Conservation (phyloP, 2,329 filamentous ascomycete species). For the Cladophialophora yegresii region DNA sequence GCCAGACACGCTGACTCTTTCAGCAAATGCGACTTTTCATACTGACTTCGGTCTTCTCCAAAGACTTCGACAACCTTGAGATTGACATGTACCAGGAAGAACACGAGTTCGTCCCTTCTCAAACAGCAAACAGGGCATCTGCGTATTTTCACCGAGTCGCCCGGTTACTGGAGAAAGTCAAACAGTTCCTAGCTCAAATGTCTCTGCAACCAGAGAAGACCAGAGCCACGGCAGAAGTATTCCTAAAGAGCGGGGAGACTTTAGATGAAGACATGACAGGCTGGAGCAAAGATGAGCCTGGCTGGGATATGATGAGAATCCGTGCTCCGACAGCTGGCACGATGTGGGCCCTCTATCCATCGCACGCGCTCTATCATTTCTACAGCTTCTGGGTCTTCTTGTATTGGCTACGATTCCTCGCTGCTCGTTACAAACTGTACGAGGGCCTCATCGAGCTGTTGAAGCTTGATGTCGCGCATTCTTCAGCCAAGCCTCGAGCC, state of each 20-base stretch:
- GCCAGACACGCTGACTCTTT: constrained; percentile 1
- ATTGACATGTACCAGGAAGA: constrained; percentile 35
- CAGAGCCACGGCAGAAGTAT: neutral
- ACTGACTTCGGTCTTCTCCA: constrained; percentile 31
- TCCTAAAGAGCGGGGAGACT: constrained; percentile 28
- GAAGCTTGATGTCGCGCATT: constrained; percentile 12
- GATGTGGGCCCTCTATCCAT: constrained; percentile 35
- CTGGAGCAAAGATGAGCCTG: constrained; percentile 34
- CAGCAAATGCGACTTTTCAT: constrained; percentile 36
- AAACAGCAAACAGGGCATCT: constrained; percentile 32
- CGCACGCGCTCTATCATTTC: constrained; percentile 31
- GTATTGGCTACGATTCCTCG: constrained; percentile 34
- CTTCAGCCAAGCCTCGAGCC: neutral
- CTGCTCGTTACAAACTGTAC: constrained; percentile 36
- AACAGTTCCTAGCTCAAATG: constrained; percentile 18
- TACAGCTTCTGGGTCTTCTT: constrained; percentile 35
- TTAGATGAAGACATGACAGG: constrained; percentile 29
- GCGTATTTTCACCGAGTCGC: constrained; percentile 32
- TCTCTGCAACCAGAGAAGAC: neutral
- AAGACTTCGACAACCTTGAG: constrained; percentile 34
- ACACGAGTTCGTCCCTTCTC: constrained; percentile 34
- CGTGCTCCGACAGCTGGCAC: constrained; percentile 24
- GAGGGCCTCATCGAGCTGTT: constrained; percentile 33
- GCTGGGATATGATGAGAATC: constrained; percentile 34
- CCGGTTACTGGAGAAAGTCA: constrained; percentile 31